These are phyloP conservation scores for Populus pruinosa DNA, from an alignment of 345 rosid species.

Conservation along the genomic window DNA sequence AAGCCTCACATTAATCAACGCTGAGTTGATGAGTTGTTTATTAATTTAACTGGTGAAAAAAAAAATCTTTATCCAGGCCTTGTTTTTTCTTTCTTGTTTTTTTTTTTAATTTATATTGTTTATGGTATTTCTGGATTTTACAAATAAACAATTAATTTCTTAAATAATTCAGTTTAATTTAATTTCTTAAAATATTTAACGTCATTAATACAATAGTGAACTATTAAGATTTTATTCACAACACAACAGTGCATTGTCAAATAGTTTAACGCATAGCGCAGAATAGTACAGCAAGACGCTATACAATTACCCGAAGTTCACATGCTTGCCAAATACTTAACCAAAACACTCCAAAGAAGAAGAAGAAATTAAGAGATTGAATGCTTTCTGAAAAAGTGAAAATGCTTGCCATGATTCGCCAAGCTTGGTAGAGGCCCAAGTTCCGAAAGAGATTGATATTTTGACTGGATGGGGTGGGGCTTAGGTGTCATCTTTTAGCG, in stretches of 20 bases:
- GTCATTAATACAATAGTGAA: too few species aligned
- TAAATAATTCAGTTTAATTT: too few species aligned
- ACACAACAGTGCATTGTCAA: too few species aligned
- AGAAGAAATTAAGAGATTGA: too few species aligned
- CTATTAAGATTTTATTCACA: too few species aligned
- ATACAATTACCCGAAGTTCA: not conserved
- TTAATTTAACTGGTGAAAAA: too few species aligned
- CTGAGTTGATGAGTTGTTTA: not conserved
- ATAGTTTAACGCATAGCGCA: not conserved
- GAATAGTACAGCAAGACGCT: not conserved
- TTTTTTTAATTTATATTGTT: not conserved
- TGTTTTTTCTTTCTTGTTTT: not conserved
- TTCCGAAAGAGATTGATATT: constrained; percentile 81
- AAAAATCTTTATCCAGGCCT: not conserved
- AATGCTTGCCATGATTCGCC: constrained; percentile 30
- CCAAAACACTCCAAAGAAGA: not conserved
- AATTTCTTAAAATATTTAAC: too few species aligned
- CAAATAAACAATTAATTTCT: too few species aligned
- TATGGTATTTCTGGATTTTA: too few species aligned
- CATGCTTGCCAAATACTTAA: not conserved
- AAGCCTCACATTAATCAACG: not conserved
- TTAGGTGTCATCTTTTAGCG: constrained; percentile 36
- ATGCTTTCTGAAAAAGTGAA: constrained; percentile 10
- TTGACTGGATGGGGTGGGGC: constrained; percentile 46
- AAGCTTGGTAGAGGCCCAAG: constrained; percentile 66